phyloP scores from a whole-genome alignment of 2,329 filamentous ascomycete species.

The Aspergillus pseudotamarii region DNA sequence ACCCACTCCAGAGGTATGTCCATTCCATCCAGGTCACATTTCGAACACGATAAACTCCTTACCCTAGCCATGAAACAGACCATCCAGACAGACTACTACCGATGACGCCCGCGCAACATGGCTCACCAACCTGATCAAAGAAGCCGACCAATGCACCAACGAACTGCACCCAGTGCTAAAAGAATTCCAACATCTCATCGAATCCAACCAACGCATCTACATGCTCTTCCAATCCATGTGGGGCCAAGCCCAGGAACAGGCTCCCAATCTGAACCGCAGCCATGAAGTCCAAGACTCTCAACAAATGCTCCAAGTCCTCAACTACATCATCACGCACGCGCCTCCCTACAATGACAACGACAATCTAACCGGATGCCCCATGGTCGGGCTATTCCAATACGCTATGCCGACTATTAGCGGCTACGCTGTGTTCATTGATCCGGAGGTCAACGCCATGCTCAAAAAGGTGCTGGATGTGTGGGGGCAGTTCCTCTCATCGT shows the following conservation, averaged over 20 bases:
- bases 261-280: background rate
- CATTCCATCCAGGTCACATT: background rate
- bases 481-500: background rate
- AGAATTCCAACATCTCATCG: background rate
- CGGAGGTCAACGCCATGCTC: background rate
- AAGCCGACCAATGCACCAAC: background rate
- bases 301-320: background rate
- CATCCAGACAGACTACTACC: background rate
- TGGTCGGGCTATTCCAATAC: background rate
- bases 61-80: background rate
- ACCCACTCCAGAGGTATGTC: background rate
- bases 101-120: background rate
- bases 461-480: conserved; percentile 1
- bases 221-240: background rate
- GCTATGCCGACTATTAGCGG: background rate
- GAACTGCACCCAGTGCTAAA: background rate
- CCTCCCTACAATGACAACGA: background rate
- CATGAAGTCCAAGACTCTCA: background rate
- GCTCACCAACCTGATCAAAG: background rate
- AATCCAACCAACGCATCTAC: background rate
- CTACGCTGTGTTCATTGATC: background rate
- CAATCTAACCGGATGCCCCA: background rate
- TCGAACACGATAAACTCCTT: background rate
- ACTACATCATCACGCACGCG: background rate
- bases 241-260: background rate